Evolutionary conservation across 2,329 filamentous ascomycete species (phyloP).

Genomic region (Ophiostoma novo-ulmi): DNA sequence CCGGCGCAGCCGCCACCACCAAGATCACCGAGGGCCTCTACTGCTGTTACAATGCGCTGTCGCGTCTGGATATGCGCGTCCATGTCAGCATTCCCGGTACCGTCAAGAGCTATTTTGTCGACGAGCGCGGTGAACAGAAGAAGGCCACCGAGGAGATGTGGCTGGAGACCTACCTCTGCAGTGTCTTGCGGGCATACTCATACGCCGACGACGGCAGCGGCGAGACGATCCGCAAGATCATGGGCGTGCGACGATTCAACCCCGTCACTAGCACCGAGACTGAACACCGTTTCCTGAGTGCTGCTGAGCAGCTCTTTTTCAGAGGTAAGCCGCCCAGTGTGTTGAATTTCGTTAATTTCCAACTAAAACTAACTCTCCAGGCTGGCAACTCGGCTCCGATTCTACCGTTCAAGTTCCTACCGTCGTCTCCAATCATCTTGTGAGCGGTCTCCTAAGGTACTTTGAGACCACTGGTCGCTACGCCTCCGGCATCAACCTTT

Average conservation of each 20-base stretch:
- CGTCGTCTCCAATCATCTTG: slow-evolving; percentile 91
- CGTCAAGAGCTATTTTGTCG: slow-evolving; percentile 94
- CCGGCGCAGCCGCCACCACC: slow-evolving; percentile 65
- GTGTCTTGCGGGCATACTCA: slow-evolving; percentile 86
- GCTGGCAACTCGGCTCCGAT: slow-evolving; percentile 93
- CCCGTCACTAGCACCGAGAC: slow-evolving; percentile 97
- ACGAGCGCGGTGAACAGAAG: slow-evolving; percentile 91
- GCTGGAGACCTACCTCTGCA: slow-evolving; percentile 96
- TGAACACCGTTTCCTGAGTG: slow-evolving; percentile 91
- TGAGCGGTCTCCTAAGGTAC: slow-evolving; percentile 87
- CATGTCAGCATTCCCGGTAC: slow-evolving; percentile 95
- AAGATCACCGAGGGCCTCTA: slow-evolving; percentile 94
- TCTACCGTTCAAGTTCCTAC: slow-evolving; percentile 97
- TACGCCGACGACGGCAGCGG: slow-evolving; percentile 95
- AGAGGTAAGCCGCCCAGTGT: slow-evolving; percentile 53
- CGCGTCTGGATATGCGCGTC: slow-evolving; percentile 94
- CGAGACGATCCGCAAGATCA: slow-evolving; percentile 91
- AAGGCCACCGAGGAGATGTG: slow-evolving; percentile 90
- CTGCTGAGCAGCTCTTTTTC: slow-evolving; percentile 93
- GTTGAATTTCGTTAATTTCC: no score
- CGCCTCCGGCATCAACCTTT: slow-evolving; percentile 92
- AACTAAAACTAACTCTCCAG: slow-evolving; percentile 41
- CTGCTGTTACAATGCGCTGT: slow-evolving; percentile 99
- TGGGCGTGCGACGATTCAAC: slow-evolving; percentile 95
- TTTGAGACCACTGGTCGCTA: slow-evolving; percentile 93